A percentile compares a stretch with the other conserved stretches of the same genome.
Conservation (phyloP, 2,329 filamentous ascomycete species). For the Apiospora rasikravindrae region DNA sequence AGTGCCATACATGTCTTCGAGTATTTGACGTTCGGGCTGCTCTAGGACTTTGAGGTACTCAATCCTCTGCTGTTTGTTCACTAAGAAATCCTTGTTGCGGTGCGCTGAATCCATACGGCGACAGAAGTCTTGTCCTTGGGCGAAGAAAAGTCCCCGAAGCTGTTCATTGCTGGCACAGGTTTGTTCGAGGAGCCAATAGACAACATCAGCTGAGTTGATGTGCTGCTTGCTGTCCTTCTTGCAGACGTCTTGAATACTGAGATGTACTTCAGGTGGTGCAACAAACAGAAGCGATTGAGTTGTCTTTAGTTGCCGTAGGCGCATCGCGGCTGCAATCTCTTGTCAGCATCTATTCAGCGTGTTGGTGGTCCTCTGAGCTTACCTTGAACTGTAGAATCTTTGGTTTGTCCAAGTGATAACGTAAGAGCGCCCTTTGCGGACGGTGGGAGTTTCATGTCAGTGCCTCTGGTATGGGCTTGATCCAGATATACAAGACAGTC, state of each 20-base stretch:
- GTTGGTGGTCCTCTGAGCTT: background rate
- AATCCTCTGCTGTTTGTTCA: background rate
- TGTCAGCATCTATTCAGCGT: background rate
- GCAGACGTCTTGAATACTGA: background rate
- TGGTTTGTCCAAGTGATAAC: constrained; percentile 58
- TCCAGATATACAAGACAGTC: constrained; percentile 45
- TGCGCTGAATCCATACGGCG: constrained; percentile 40
- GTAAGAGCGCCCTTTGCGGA: constrained; percentile 56
- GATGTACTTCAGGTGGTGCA: constrained; percentile 52
- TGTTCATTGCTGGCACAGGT: constrained; percentile 66
- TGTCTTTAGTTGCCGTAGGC: constrained; percentile 61
- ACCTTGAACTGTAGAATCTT: constrained; percentile 39
- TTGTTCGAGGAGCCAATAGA: constrained; percentile 66
- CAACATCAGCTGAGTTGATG: constrained; percentile 55
- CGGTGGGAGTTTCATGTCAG: constrained; percentile 59
- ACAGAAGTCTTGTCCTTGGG: constrained; percentile 67
- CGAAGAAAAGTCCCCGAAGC: constrained; percentile 60
- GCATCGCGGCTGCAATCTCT: constrained; percentile 66
- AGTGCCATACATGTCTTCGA: background rate
- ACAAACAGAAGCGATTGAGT: constrained; percentile 57
- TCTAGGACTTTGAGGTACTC: background rate
- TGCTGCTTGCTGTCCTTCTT: background rate
- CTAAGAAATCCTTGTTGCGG: background rate
- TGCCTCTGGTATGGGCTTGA: constrained; percentile 60
- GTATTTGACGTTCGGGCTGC: background rate